These are phyloP conservation scores for Russula sp. DNA, from an alignment of 768 basidiomycete genomes.

Conservation along the genomic window DNA sequence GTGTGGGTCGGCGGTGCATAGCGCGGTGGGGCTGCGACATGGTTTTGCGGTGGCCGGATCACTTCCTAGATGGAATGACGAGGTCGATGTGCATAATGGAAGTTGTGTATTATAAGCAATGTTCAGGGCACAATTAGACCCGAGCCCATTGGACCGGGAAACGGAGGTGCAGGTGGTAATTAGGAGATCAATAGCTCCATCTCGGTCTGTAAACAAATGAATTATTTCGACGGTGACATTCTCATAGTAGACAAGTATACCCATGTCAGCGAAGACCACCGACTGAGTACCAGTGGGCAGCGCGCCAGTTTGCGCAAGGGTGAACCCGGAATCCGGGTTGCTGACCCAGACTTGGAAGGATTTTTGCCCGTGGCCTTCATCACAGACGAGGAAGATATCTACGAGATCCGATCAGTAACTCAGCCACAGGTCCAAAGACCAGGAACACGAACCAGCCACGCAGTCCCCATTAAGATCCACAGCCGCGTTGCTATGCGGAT, in stretches of 20 bases:
- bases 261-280: constrained; percentile 86
- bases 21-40: constrained; percentile 71
- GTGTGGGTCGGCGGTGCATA: constrained; percentile 73
- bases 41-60: constrained; percentile 23
- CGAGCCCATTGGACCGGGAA: constrained; percentile 62
- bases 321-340: constrained; percentile 68
- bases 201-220: constrained; percentile 53
- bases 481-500: constrained; percentile 92
- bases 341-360: constrained; percentile 93
- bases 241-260: constrained; percentile 34
- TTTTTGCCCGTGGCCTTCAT: constrained; percentile 41
- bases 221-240: not conserved
- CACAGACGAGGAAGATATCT: constrained; percentile 90
- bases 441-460: constrained; percentile 58
- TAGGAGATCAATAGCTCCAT: constrained; percentile 94
- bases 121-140: constrained; percentile 73
- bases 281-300: constrained; percentile 73
- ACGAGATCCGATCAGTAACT: not conserved
- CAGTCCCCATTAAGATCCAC: constrained; percentile 96
- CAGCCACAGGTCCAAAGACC: not conserved
- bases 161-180: constrained; percentile 76
- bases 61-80: constrained; percentile 42
- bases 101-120: constrained; percentile 92
- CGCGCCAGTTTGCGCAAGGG: constrained; percentile 53
- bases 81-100: constrained; percentile 60